Conservation (phyloP, 202 grass and related monocot genomes). For the Setaria italica region DNA sequence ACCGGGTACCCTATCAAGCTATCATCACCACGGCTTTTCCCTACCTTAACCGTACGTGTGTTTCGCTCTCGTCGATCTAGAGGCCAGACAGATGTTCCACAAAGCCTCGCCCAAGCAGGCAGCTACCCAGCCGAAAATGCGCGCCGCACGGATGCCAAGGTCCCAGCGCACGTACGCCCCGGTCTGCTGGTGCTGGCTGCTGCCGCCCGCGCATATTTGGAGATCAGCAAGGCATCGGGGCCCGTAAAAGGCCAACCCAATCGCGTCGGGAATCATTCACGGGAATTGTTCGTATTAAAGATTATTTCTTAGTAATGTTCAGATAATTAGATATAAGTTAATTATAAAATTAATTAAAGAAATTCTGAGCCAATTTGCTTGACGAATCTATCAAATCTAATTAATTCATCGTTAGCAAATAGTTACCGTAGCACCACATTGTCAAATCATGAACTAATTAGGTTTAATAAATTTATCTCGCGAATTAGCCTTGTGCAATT, state of each 20-base stretch:
- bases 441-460: too few species aligned
- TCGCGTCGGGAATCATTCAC: conserved; percentile 16
- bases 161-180: conserved; percentile 30
- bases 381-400: too few species aligned
- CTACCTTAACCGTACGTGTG: not conserved
- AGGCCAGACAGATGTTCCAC: conserved; percentile 29
- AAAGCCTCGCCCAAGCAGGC: not conserved
- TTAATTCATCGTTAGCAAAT: too few species aligned
- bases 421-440: too few species aligned
- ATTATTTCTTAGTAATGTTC: too few species aligned
- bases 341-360: too few species aligned
- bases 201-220: conserved; percentile 36
- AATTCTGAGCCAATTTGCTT: too few species aligned
- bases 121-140: not conserved
- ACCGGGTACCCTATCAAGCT: not conserved
- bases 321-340: too few species aligned
- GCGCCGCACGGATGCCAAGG: not conserved
- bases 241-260: not conserved
- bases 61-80: not conserved
- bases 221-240: conserved; percentile 6
- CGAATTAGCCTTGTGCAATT: too few species aligned
- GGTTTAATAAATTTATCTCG: too few species aligned
- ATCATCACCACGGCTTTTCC: not conserved
- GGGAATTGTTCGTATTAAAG: not conserved
- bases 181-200: not conserved